Evolutionary conservation across 2,329 filamentous ascomycete genomes (phyloP), one percentile per base, ranked within the genome.

Genomic region (Cylindrodendrum hubeiense): DNA sequence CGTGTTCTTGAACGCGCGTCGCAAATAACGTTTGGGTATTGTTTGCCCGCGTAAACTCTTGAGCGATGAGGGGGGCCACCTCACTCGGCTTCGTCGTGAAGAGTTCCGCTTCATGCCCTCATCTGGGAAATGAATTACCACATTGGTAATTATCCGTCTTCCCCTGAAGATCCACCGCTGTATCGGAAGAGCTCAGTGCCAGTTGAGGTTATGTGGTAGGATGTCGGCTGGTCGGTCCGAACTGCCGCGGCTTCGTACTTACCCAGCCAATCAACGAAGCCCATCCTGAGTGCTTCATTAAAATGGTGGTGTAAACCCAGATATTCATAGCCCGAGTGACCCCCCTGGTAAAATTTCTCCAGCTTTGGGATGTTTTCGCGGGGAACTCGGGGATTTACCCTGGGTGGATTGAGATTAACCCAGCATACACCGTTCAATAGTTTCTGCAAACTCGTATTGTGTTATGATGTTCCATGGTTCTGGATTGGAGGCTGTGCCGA

Each of bases 201-300:
- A 49, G 49, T 63, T 30, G 58, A 28, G 50, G 55, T 33, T 21
- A n/a, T 58, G 60, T 63, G 65, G 62, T 53, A 26, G 43, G 15
- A 30, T 9, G 43, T 41, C 65, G 71, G 71, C 26, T 58, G 46
- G 15, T 49, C 67, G 71, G 71, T 47, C 71, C 71, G 70, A 57
- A 65, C 39, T 60, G 56, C 69, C 72, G 66, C 57, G 43, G 22
- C 30, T 28, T 46, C 51, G 63, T 34, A 66, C 56, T 54, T 60
- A 52, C 17, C 44, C 53, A 37, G 30, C 67, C 67, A 69, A 66
- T 70, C 70, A 73, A 57, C 63, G 39, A 70, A 33, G 33, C 9
- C 39, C 24, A 41, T 66, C 41, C 39, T 43, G 59, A 34, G 34
- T 13, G 21, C 47, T 60, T 51, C 54, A 39, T 49, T 53, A 17